Percentiles rank a stretch among this genome's conserved stretches.
Evolutionary conservation across 2,329 filamentous ascomycete species (phyloP).

Genomic region (Rutstroemia sp.): DNA sequence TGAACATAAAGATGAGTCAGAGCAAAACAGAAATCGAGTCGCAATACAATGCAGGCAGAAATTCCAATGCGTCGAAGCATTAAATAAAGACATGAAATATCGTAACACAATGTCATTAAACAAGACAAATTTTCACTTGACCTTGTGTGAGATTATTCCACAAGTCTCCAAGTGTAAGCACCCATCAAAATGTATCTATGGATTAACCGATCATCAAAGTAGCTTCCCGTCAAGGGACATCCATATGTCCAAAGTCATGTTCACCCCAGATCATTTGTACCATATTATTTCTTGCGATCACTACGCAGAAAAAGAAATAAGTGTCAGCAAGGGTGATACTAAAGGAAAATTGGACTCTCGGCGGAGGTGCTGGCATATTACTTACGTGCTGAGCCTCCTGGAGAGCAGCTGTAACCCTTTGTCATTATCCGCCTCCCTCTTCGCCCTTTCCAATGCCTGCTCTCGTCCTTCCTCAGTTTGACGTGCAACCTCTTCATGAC

Average conservation of each 20-base stretch:
- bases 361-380: slow-evolving; percentile 16
- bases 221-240: slow-evolving; percentile 4
- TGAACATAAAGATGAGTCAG: no score
- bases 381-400: slow-evolving; percentile 93
- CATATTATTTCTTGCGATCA: slow-evolving; percentile 21
- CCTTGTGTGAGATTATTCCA: slow-evolving; percentile 6
- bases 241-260: background rate
- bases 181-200: slow-evolving; percentile 8
- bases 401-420: slow-evolving; percentile 79
- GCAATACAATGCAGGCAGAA: background rate
- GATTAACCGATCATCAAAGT: slow-evolving; percentile 6
- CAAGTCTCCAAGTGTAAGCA: background rate
- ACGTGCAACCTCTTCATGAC: slow-evolving; percentile 81
- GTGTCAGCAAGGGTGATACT: slow-evolving; percentile 2
- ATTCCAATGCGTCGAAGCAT: background rate
- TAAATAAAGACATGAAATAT: background rate
- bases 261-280: slow-evolving; percentile 4
- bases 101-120: background rate
- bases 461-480: slow-evolving; percentile 75
- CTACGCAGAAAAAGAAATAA: slow-evolving; percentile 3
- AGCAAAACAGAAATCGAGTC: no score
- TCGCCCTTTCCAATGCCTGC: slow-evolving; percentile 78
- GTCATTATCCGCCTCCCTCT: slow-evolving; percentile 86
- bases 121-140: slow-evolving; percentile 3
- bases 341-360: background rate